These are phyloP conservation scores for Ophiostoma sp. DNA, from an alignment of 2,329 filamentous ascomycete species.

Conservation along the genomic window DNA sequence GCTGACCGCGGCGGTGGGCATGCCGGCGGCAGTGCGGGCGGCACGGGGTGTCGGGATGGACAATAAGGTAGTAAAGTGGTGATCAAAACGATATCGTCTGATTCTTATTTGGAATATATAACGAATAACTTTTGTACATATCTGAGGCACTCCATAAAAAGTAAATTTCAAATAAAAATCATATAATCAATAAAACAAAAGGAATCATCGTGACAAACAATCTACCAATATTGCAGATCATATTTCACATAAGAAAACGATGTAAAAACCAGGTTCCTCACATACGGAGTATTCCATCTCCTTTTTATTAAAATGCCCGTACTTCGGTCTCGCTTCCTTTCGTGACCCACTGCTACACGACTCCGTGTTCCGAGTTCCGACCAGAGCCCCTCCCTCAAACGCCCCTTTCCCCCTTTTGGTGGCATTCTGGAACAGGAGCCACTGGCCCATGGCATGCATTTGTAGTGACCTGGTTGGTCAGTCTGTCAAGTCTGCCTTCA, in stretches of 20 bases:
- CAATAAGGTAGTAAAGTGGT: too few species aligned
- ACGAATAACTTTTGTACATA: too few species aligned
- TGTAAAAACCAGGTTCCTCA: not conserved
- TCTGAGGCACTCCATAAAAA: too few species aligned
- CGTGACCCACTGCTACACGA: not conserved
- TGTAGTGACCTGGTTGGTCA: not conserved
- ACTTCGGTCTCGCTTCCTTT: too few species aligned
- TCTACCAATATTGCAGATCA: too few species aligned
- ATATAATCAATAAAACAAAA: not conserved
- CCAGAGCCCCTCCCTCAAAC: not conserved
- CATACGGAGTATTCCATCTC: not conserved
- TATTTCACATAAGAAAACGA: too few species aligned
- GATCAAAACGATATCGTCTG: too few species aligned
- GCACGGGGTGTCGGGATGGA: too few species aligned
- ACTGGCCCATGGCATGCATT: not conserved
- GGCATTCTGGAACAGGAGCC: not conserved
- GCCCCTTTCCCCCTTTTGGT: not conserved
- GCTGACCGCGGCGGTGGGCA: too few species aligned
- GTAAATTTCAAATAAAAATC: not conserved
- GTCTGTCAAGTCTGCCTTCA: not conserved
- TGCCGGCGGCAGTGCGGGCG: too few species aligned
- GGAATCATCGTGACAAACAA: not conserved
- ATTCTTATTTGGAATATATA: too few species aligned
- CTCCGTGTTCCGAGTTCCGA: constrained; percentile 6
- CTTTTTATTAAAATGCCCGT: not conserved